Percentiles rank a stretch among this genome's conserved stretches.
These are phyloP conservation scores for Pichia inconspicua DNA, from an alignment of 1,139 yeast species.

Conservation along the genomic window DNA sequence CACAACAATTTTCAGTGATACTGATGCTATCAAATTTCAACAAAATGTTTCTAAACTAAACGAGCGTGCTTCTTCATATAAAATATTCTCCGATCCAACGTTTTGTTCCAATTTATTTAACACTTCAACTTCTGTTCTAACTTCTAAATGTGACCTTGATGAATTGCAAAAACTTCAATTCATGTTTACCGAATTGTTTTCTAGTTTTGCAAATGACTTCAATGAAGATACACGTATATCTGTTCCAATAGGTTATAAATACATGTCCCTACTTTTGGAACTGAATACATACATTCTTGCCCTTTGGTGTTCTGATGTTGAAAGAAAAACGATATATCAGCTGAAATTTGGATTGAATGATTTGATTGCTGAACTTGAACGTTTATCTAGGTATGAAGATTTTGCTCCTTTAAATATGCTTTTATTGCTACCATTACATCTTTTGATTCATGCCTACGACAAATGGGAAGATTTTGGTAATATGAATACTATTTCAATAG, in stretches of 20 bases:
- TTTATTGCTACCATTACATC: constrained; percentile 8
- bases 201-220: not conserved
- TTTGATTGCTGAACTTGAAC: constrained; percentile 7
- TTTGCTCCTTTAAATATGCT: constrained; percentile 2
- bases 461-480: constrained; percentile 12
- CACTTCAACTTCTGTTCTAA: not conserved
- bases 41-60: not conserved
- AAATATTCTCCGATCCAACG: constrained; percentile 2
- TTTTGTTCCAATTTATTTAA: not conserved
- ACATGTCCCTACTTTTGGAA: constrained; percentile 4
- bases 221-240: not conserved
- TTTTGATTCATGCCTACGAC: constrained; percentile 4
- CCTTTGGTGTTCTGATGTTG: constrained; percentile 7
- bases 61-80: not conserved
- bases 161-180: constrained; percentile 6
- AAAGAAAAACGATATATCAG: not conserved
- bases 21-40: not conserved
- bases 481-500: constrained; percentile 2
- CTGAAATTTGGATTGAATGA: constrained; percentile 1
- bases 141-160: not conserved
- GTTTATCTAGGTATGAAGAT: constrained; percentile 3
- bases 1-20: not conserved
- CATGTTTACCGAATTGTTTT: constrained; percentile 2
- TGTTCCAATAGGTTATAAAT: constrained; percentile 1
- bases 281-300: constrained; percentile 7